phyloP scores from a whole-genome alignment of 768 basidiomycete genomes.

The Baorangia bicolor region DNA sequence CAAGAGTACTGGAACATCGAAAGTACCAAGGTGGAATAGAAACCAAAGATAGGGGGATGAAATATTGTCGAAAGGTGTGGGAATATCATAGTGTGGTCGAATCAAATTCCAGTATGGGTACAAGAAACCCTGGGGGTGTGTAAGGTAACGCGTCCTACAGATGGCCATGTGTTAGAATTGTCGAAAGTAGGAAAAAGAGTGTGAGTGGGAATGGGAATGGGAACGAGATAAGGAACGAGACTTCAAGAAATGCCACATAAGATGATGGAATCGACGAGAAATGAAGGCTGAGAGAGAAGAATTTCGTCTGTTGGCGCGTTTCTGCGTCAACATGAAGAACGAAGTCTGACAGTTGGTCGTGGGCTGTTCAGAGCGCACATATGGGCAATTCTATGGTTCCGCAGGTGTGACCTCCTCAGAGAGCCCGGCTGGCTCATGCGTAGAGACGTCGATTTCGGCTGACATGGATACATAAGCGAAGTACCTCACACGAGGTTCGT shows the following conservation, averaged over 20 bases:
- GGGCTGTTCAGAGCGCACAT: background rate
- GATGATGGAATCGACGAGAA: background rate
- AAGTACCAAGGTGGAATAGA: constrained; percentile 35
- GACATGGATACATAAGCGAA: background rate
- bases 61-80: background rate
- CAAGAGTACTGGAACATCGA: constrained; percentile 86
- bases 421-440: background rate
- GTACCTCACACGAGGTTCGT: background rate
- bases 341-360: background rate
- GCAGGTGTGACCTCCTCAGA: background rate
- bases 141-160: constrained; percentile 16
- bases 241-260: background rate
- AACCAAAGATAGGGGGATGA: background rate
- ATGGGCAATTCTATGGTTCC: background rate
- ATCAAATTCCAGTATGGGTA: constrained; percentile 9
- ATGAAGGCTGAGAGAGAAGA: background rate
- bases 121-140: constrained; percentile 1
- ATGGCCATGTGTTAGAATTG: constrained; percentile 12
- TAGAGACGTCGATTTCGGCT: background rate
- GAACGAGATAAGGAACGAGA: constrained; percentile 5
- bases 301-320: background rate
- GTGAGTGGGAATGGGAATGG: background rate
- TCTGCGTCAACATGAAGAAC: background rate
- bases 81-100: constrained; percentile 9
- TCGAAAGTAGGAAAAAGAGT: constrained; percentile 10